phyloP scores from a whole-genome alignment of 2,329 filamentous ascomycete species.

The Xylaria sp. region DNA sequence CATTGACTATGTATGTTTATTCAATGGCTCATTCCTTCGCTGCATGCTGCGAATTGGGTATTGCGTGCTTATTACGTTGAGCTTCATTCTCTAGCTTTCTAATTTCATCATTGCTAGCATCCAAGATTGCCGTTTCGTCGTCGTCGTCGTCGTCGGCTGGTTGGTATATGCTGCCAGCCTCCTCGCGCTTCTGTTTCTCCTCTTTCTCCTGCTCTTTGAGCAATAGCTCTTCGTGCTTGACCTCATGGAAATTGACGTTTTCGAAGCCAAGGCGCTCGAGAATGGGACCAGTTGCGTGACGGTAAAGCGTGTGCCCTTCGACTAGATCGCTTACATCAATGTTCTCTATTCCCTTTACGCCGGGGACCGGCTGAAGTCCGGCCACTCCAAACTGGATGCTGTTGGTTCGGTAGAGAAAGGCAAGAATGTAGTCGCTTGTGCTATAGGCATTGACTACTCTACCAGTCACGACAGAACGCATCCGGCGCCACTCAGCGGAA shows the following conservation, averaged over 20 bases:
- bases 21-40: neutral
- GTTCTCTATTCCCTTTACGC: conserved; percentile 70
- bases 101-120: conserved; percentile 27
- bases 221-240: conserved; percentile 33
- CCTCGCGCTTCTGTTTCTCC: conserved; percentile 34
- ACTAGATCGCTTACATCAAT: conserved; percentile 70
- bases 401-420: conserved; percentile 84
- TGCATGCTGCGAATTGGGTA: neutral
- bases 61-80: conserved; percentile 18
- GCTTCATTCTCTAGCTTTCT: conserved; percentile 27
- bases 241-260: conserved; percentile 59
- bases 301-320: conserved; percentile 74
- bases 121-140: conserved; percentile 8
- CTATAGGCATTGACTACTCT: conserved; percentile 89
- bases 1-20: neutral
- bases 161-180: conserved; percentile 26
- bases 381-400: conserved; percentile 85
- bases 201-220: conserved; percentile 37
- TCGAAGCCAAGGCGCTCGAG: conserved; percentile 73
- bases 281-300: conserved; percentile 69
- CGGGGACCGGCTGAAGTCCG: conserved; percentile 75
- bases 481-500: conserved; percentile 73
- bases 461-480: conserved; percentile 80
- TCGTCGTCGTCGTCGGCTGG: conserved; percentile 1
- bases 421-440: conserved; percentile 84